A percentile compares a stretch with the other conserved stretches of the same genome.
These are phyloP conservation scores for Plantago major DNA, from an alignment of 257 asterid genomes.

Conservation along the genomic window DNA sequence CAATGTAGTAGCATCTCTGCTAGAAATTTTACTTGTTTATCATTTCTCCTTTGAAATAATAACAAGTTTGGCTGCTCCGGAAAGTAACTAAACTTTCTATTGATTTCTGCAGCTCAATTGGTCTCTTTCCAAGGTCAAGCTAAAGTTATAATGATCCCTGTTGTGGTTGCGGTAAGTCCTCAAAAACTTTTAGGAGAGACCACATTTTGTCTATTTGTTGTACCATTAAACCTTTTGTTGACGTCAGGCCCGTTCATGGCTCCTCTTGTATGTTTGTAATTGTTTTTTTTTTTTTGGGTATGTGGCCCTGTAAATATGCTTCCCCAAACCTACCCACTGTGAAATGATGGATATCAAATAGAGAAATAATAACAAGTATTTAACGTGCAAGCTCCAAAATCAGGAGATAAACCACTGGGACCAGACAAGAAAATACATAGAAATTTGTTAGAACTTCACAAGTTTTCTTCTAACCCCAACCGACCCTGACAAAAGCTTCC, in stretches of 20 bases:
- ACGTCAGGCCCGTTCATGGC: neutral
- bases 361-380: too few species aligned
- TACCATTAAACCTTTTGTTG: neutral
- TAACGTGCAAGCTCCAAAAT: too few species aligned
- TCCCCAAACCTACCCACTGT: too few species aligned
- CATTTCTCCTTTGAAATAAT: neutral
- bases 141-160: slow-evolving; percentile 61
- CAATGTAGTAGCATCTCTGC: neutral
- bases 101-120: slow-evolving; percentile 59
- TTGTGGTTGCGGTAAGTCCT: slow-evolving; percentile 69
- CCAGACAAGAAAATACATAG: too few species aligned
- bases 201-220: slow-evolving; percentile 8
- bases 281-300: slow-evolving; percentile 2
- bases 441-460: too few species aligned
- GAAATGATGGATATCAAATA: too few species aligned
- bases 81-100: slow-evolving; percentile 1
- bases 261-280: neutral
- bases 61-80: neutral
- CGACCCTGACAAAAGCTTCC: too few species aligned
- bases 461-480: too few species aligned
- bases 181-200: neutral
- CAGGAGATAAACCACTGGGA: too few species aligned
- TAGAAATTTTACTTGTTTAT: neutral
- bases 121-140: slow-evolving; percentile 46
- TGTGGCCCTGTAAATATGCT: too few species aligned